These are phyloP conservation scores for Zymoseptoria brevis DNA, from an alignment of 2,329 filamentous ascomycete species.

Conservation along the genomic window DNA sequence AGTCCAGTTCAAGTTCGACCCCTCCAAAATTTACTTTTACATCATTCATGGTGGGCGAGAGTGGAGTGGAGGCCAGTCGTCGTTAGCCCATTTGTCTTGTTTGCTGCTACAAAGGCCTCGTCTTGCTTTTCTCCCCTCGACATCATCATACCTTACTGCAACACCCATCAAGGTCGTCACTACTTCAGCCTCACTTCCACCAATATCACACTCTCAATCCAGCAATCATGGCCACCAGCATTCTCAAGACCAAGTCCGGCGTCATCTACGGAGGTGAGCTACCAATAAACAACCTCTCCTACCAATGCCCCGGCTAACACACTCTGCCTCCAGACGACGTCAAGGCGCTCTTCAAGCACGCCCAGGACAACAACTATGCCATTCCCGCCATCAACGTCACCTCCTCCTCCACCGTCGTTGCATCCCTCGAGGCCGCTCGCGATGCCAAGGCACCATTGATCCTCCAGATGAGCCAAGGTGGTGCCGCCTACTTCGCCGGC, in stretches of 20 bases:
- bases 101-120: not conserved
- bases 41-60: not conserved
- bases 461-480: constrained; percentile 88
- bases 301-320: constrained; percentile 5
- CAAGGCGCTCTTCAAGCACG: constrained; percentile 71
- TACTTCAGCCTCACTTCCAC: not conserved
- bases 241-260: constrained; percentile 30
- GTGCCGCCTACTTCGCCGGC: constrained; percentile 56
- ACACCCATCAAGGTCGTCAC: constrained; percentile 4
- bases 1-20: not conserved
- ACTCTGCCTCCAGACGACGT: constrained; percentile 13
- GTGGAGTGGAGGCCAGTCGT: not conserved
- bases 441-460: constrained; percentile 87
- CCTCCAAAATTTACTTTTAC: not conserved
- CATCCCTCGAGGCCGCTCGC: constrained; percentile 86
- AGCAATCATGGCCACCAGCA: constrained; percentile 21
- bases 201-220: not conserved
- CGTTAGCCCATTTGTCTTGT: not conserved
- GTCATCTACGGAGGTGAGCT: constrained; percentile 33
- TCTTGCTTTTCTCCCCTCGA: not conserved
- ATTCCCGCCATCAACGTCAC: constrained; percentile 75
- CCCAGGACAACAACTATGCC: constrained; percentile 78
- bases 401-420: constrained; percentile 78
- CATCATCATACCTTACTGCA: not conserved
- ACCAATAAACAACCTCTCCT: not conserved